These are phyloP conservation scores for Fusarium heterosporum DNA, from an alignment of 2,329 filamentous ascomycete genomes.

Conservation along the genomic window DNA sequence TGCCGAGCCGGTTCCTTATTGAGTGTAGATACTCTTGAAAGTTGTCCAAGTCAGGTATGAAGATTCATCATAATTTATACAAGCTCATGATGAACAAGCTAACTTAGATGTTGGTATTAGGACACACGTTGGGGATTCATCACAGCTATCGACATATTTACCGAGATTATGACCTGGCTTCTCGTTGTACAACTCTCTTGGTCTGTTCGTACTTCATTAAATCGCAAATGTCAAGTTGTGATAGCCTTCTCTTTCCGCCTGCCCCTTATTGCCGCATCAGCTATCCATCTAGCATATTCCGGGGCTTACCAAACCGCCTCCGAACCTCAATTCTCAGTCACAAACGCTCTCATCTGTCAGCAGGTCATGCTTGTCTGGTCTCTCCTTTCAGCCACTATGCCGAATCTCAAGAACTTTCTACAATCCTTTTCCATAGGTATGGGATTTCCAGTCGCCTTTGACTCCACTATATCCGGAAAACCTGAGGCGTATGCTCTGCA, in stretches of 20 bases:
- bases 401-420: slow-evolving; percentile 40
- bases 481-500: slow-evolving; percentile 31
- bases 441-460: slow-evolving; percentile 35
- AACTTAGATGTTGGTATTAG: background rate
- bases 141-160: slow-evolving; percentile 23
- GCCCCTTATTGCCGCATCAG: slow-evolving; percentile 36
- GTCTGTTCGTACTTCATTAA: slow-evolving; percentile 32
- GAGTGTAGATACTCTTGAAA: slow-evolving; percentile 7
- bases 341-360: slow-evolving; percentile 28
- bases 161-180: slow-evolving; percentile 25
- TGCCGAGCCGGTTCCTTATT: slow-evolving; percentile 17
- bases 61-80: background rate
- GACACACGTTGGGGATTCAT: slow-evolving; percentile 26
- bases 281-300: slow-evolving; percentile 25
- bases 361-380: slow-evolving; percentile 40
- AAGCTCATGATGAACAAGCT: background rate
- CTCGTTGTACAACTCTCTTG: slow-evolving; percentile 31
- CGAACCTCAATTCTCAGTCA: slow-evolving; percentile 37
- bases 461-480: slow-evolving; percentile 12
- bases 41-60: slow-evolving; percentile 35
- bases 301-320: slow-evolving; percentile 4
- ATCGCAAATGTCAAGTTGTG: slow-evolving; percentile 32
- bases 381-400: slow-evolving; percentile 36
- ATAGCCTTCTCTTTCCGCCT: slow-evolving; percentile 39
- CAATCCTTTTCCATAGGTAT: slow-evolving; percentile 41